Conservation (phyloP, 306 rosid species). For the Hippophae rhamnoides region DNA sequence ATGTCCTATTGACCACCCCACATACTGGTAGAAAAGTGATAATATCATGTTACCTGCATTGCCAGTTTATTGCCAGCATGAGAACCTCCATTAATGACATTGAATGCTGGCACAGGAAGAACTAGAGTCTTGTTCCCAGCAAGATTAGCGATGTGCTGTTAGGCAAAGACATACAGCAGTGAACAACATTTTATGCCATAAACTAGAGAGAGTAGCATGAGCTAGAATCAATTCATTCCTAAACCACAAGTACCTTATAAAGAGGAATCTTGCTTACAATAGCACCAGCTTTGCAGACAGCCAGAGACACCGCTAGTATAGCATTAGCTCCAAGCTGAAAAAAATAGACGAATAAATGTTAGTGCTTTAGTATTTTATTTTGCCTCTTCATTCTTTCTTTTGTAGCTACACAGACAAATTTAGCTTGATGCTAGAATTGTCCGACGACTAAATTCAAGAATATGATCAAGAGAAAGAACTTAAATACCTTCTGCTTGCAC, state of each 20-base stretch:
- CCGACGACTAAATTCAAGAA: neutral
- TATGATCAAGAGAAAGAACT: neutral
- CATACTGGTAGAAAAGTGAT: neutral
- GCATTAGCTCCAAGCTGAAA: slow-evolving; percentile 78
- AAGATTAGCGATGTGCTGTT: slow-evolving; percentile 75
- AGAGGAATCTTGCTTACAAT: slow-evolving; percentile 50
- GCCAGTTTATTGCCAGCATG: slow-evolving; percentile 87
- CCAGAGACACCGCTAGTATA: slow-evolving; percentile 72
- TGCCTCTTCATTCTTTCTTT: neutral
- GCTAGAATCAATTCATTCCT: neutral
- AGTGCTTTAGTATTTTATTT: neutral
- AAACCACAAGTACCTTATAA: slow-evolving; percentile 39
- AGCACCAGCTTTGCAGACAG: slow-evolving; percentile 76
- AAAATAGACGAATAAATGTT: neutral
- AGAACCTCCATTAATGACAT: slow-evolving; percentile 84
- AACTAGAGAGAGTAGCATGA: neutral
- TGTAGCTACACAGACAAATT: too few relatives aligned
- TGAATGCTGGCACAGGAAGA: slow-evolving; percentile 71
- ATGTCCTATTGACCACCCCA: neutral
- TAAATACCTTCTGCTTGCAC: slow-evolving; percentile 68
- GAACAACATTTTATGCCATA: slow-evolving; percentile 1
- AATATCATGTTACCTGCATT: slow-evolving; percentile 46
- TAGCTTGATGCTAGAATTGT: too few relatives aligned
- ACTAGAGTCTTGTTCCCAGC: slow-evolving; percentile 67
- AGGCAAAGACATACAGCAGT: slow-evolving; percentile 3